Evolutionary conservation across 2,329 filamentous ascomycete genomes (phyloP).

Genomic region (Calonectria pauciramosa): DNA sequence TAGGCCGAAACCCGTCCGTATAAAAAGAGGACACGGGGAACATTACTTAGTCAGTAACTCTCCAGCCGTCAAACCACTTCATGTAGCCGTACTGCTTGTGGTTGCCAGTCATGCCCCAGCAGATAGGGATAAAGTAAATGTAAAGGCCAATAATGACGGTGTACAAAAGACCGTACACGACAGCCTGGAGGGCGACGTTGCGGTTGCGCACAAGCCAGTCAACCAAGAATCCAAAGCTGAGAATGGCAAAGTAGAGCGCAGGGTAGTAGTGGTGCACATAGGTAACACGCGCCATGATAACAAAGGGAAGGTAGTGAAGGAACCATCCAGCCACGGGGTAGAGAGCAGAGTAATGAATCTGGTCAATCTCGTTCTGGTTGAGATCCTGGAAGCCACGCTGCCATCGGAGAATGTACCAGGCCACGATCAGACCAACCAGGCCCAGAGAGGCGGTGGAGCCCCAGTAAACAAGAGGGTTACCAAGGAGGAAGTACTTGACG

Average conservation of each 20-base stretch:
- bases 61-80: conserved; percentile 94
- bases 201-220: conserved; percentile 85
- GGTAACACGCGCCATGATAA: conserved; percentile 98
- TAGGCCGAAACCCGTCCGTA: conserved; percentile 21
- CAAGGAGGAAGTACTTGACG: conserved; percentile 98
- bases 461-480: conserved; percentile 98
- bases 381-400: conserved; percentile 94
- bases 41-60: conserved; percentile 73
- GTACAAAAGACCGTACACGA: conserved; percentile 83
- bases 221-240: conserved; percentile 87
- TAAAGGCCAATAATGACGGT: conserved; percentile 83
- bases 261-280: conserved; percentile 99
- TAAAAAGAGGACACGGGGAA: conserved; percentile 6
- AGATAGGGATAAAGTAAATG: conserved; percentile 91
- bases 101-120: conserved; percentile 93
- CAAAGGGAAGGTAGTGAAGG: conserved; percentile 94
- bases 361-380: conserved; percentile 83
- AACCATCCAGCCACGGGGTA: conserved; percentile 96
- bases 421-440: conserved; percentile 78
- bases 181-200: conserved; percentile 73
- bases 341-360: conserved; percentile 92
- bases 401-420: conserved; percentile 94
- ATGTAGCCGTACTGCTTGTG: conserved; percentile 90
- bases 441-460: conserved; percentile 85
- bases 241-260: conserved; percentile 96